A percentile compares a stretch with the other conserved stretches of the same genome.
These are phyloP conservation scores for Kodamaea leandrae DNA, from an alignment of 805 yeast species.

Conservation along the genomic window DNA sequence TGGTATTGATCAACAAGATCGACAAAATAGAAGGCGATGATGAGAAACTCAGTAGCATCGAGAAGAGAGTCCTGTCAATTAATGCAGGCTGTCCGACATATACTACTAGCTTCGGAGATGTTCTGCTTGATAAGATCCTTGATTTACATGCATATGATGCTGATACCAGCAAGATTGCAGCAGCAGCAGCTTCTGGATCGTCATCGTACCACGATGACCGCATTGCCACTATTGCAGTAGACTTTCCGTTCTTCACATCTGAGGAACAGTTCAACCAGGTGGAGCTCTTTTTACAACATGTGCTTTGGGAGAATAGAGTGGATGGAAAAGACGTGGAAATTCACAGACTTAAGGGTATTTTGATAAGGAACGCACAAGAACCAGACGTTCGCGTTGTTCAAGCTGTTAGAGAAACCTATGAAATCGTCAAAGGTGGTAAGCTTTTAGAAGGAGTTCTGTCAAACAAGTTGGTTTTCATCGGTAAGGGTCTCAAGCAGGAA, in stretches of 20 bases:
- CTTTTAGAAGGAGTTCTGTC: conserved; percentile 34
- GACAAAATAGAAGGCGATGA: conserved; percentile 46
- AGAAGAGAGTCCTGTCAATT: conserved; percentile 46
- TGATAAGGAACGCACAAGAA: conserved; percentile 41
- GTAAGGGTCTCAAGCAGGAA: conserved; percentile 51
- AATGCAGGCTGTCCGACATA: conserved; percentile 68
- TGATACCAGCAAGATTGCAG: conserved; percentile 18
- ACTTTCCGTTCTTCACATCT: conserved; percentile 45
- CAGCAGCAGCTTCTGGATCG: conserved; percentile 4
- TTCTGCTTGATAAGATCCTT: conserved; percentile 62
- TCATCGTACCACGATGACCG: conserved; percentile 38
- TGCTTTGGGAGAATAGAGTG: conserved; percentile 68
- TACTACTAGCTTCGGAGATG: conserved; percentile 71
- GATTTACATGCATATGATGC: conserved; percentile 77
- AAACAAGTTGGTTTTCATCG: conserved; percentile 73
- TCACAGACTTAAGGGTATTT: conserved; percentile 78
- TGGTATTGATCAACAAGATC: conserved; percentile 71
- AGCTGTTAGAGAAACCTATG: conserved; percentile 93
- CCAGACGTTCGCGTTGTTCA: conserved; percentile 63
- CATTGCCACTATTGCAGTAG: conserved; percentile 32
- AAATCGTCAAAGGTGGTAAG: conserved; percentile 51
- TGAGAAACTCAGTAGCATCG: conserved; percentile 27
- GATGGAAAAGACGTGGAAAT: conserved; percentile 55
- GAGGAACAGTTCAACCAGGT: conserved; percentile 42
- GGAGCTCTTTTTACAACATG: conserved; percentile 62